A percentile compares a stretch with the other conserved stretches of the same genome.
Evolutionary conservation across 176 grass and related monocot genomes (phyloP).

Genomic region (Triticum dicoccoides): DNA sequence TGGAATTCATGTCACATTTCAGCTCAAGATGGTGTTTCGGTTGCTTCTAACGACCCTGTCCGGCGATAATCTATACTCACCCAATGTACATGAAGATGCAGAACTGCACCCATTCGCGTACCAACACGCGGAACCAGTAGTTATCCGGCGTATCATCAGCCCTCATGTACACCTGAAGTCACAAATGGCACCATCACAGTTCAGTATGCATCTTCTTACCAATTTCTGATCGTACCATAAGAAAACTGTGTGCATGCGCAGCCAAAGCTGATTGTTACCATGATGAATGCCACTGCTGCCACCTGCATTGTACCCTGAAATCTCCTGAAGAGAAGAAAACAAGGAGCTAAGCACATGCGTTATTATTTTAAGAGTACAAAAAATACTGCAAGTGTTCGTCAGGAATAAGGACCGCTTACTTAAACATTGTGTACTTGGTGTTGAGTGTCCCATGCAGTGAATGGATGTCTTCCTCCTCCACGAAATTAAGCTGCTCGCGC

Average conservation of each 20-base stretch:
- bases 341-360: neutral
- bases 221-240: neutral
- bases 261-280: constrained; percentile 42
- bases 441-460: constrained; percentile 73
- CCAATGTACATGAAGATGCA: constrained; percentile 96
- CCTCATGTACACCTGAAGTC: constrained; percentile 82
- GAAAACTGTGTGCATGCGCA: neutral
- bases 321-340: constrained; percentile 46
- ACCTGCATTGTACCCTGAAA: constrained; percentile 98
- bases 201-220: constrained; percentile 6
- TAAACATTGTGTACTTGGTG: constrained; percentile 94
- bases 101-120: constrained; percentile 95
- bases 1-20: neutral
- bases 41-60: neutral
- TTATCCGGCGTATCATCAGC: constrained; percentile 80
- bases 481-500: constrained; percentile 66
- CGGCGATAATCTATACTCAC: constrained; percentile 32
- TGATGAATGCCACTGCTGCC: constrained; percentile 75
- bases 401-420: constrained; percentile 40
- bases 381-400: neutral
- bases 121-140: constrained; percentile 91
- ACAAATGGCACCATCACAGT: neutral
- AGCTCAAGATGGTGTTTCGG: neutral
- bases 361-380: neutral
- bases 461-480: constrained; percentile 76